phyloP scores from a whole-genome alignment of 225 moss, liverwort and hornwort species.

The Bryoerythrophyllum caledonicum region DNA sequence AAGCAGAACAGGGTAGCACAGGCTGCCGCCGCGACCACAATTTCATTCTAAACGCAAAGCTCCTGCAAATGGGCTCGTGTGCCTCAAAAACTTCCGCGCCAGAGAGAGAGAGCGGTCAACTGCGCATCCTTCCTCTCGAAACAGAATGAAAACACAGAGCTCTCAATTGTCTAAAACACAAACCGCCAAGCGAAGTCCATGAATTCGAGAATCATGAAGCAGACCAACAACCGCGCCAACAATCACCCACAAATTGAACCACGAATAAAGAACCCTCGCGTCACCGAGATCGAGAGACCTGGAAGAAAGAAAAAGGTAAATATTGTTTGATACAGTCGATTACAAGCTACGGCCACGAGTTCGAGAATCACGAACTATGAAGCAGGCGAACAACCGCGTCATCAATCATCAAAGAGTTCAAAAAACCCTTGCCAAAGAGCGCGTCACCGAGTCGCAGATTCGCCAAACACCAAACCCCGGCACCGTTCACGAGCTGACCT shows the following conservation, averaged over 20 bases:
- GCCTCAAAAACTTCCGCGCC: neutral
- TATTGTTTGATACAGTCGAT: no score
- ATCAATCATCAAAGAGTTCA: neutral
- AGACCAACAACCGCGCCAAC: neutral
- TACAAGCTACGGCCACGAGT: neutral
- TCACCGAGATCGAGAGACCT: constrained; percentile 1
- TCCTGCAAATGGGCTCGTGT: neutral
- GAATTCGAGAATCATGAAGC: constrained; percentile 4
- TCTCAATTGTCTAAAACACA: neutral
- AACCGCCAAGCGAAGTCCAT: neutral
- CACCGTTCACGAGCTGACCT: constrained; percentile 9
- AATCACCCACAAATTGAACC: neutral
- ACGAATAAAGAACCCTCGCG: neutral
- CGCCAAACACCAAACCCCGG: constrained; percentile 25
- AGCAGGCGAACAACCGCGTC: neutral
- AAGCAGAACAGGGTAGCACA: neutral
- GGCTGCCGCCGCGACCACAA: neutral
- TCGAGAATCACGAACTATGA: neutral
- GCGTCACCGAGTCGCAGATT: neutral
- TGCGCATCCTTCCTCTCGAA: neutral
- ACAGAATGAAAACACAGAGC: neutral
- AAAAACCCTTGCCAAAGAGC: neutral
- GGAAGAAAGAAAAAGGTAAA: no score
- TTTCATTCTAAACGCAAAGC: neutral
- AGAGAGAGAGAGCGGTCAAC: neutral